These are phyloP conservation scores for Xylaria sp. DNA, from an alignment of 2,329 filamentous ascomycete genomes.

Conservation along the genomic window DNA sequence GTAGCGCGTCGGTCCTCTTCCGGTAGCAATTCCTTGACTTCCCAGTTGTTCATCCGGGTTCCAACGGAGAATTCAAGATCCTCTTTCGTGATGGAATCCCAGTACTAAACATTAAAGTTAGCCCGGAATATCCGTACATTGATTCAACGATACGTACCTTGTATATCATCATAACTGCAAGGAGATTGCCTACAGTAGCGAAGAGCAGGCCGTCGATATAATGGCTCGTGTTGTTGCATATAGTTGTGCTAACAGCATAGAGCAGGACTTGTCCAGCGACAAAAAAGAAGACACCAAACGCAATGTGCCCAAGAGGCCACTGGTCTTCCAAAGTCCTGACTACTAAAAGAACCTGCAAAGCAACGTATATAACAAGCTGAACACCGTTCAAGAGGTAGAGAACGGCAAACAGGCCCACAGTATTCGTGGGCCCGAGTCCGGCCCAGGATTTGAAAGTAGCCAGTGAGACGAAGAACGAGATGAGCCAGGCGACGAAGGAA, in stretches of 20 bases:
- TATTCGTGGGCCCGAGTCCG: constrained; percentile 85
- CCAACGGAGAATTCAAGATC: constrained; percentile 98
- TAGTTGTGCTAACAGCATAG: constrained; percentile 86
- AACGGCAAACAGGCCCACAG: constrained; percentile 88
- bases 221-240: constrained; percentile 87
- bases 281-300: constrained; percentile 91
- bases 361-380: constrained; percentile 84
- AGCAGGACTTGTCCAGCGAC: constrained; percentile 91
- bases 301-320: constrained; percentile 93
- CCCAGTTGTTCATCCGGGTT: constrained; percentile 96
- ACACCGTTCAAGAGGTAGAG: constrained; percentile 92
- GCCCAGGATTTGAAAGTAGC: constrained; percentile 94
- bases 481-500: constrained; percentile 83
- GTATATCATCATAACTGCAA: constrained; percentile 99
- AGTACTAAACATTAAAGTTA: constrained; percentile 73
- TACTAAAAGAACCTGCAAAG: constrained; percentile 89
- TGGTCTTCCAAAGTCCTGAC: constrained; percentile 90
- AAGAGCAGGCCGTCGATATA: constrained; percentile 96
- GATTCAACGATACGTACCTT: constrained; percentile 68
- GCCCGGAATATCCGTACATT: constrained; percentile 35
- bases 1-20: constrained; percentile 83
- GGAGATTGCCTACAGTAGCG: constrained; percentile 89
- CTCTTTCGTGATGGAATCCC: constrained; percentile 98
- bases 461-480: constrained; percentile 87
- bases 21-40: constrained; percentile 89